A percentile compares a stretch with the other conserved stretches of the same genome.
phyloP scores from a whole-genome alignment of 2,329 filamentous ascomycete genomes.

The Penicillium sp. region DNA sequence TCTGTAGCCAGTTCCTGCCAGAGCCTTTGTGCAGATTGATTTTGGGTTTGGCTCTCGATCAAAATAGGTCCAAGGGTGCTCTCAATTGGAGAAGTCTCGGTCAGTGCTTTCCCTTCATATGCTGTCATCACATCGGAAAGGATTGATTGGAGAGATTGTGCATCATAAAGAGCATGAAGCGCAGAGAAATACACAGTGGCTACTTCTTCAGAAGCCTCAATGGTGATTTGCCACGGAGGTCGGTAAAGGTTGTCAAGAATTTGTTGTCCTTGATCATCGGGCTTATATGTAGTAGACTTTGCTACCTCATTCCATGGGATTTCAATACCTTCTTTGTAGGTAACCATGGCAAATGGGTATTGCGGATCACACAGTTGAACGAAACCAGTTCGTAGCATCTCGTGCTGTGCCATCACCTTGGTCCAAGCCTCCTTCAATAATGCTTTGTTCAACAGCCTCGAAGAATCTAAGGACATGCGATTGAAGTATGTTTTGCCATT shows the following conservation, averaged over 20 bases:
- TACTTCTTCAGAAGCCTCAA: conserved; percentile 40
- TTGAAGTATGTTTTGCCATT: conserved; percentile 74
- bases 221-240: conserved; percentile 63
- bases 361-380: conserved; percentile 59
- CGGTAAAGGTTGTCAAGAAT: conserved; percentile 50
- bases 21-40: conserved; percentile 48
- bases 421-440: conserved; percentile 61
- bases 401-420: conserved; percentile 54
- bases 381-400: conserved; percentile 78
- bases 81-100: conserved; percentile 38
- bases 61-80: conserved; percentile 49
- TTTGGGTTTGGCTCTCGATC: conserved; percentile 30
- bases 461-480: conserved; percentile 58
- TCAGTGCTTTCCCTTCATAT: conserved; percentile 34
- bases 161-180: conserved; percentile 86
- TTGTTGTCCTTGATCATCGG: conserved; percentile 11
- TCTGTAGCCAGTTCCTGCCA: conserved; percentile 61
- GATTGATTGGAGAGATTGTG: conserved; percentile 66
- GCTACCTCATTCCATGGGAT: conserved; percentile 44
- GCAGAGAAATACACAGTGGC: conserved; percentile 53
- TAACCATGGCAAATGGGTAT: conserved; percentile 72
- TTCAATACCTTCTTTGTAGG: conserved; percentile 46
- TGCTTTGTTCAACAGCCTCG: conserved; percentile 34
- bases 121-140: conserved; percentile 57
- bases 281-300: not conserved